phyloP scores from a whole-genome alignment of 2,329 filamentous ascomycete genomes.

The Microdochium nivale region DNA sequence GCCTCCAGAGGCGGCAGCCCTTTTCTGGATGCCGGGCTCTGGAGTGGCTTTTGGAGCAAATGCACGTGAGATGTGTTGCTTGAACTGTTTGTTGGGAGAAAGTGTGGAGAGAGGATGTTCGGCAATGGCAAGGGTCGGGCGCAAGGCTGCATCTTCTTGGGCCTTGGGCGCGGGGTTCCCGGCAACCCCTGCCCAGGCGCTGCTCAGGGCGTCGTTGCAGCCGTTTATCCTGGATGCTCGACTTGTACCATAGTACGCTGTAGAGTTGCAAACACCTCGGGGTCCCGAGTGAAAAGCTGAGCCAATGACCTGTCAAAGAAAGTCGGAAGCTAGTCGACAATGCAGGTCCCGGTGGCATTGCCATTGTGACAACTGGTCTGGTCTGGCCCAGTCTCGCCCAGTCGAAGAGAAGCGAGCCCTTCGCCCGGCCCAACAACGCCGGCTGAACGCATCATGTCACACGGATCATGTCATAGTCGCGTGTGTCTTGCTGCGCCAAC shows the following conservation, averaged over 20 bases:
- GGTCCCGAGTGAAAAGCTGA: background rate
- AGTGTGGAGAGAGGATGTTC: background rate
- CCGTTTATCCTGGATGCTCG: too few species aligned
- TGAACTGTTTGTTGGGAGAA: background rate
- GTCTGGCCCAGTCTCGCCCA: background rate
- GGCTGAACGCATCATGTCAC: background rate
- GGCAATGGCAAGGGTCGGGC: background rate
- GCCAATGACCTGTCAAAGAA: background rate
- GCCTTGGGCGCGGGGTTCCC: background rate
- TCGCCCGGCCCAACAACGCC: background rate
- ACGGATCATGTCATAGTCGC: too few species aligned
- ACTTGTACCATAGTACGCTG: too few species aligned
- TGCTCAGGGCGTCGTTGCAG: too few species aligned
- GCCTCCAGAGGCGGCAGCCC: background rate
- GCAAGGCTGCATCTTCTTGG: background rate
- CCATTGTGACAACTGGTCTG: background rate
- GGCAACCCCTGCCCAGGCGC: background rate
- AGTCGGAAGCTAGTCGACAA: background rate
- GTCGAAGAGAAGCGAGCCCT: background rate
- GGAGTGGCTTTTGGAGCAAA: background rate
- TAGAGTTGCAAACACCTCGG: too few species aligned
- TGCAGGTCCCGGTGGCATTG: background rate
- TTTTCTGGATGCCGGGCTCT: background rate
- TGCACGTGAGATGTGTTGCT: background rate
- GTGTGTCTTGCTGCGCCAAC: too few species aligned